Evolutionary conservation across 305 asterid genomes (phyloP), one percentile per base, ranked within the genome.

Genomic region (Plantago rigida): DNA sequence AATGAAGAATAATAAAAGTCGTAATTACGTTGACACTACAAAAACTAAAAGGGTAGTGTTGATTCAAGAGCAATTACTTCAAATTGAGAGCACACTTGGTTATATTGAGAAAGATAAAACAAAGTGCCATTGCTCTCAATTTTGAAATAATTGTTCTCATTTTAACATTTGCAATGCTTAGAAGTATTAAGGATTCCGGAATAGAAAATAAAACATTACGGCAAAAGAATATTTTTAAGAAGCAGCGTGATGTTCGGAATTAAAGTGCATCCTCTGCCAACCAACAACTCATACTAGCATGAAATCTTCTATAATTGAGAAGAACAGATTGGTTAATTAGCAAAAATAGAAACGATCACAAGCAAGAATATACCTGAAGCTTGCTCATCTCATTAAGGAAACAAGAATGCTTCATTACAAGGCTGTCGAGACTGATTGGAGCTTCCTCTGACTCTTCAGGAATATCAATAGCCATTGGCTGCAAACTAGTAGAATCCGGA

Each of bases 301-400:
- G 63, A 13, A 36, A 48, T 29, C 36, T 61, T 48, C 41, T 34
- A 44, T 51, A 24, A 39, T 28, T 41, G 28, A 36, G 34, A 51
- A 19, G 61, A 68, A 47, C 39, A 53, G 14, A 34, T 36, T 13
- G 58, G 9, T 65, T 31, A 67, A 17, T 53, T 53, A 24, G 13
- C 0, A 5, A 4, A 53, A 53, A 51, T 13, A 41, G 44, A 59
- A 51, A 24, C 22, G 62, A 31, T 13, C 49, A 60, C 15, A 56
- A 64, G 53, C 64, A 69, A 57, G 11, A 68, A 12, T 57, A 60
- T 77, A 93, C 99, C 97, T 87, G 82, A 77, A 93, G 97, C 71
- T 81, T 85, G 89, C 96, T 85, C 92, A 82, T 93, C 64, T 81
- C 88, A 68, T 75, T 81, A 56, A 93, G 86, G 73, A 93, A 93